Evolutionary conservation across 1,284 basidiomycete species (phyloP).

Genomic region (Ustilago vetiveriae): DNA sequence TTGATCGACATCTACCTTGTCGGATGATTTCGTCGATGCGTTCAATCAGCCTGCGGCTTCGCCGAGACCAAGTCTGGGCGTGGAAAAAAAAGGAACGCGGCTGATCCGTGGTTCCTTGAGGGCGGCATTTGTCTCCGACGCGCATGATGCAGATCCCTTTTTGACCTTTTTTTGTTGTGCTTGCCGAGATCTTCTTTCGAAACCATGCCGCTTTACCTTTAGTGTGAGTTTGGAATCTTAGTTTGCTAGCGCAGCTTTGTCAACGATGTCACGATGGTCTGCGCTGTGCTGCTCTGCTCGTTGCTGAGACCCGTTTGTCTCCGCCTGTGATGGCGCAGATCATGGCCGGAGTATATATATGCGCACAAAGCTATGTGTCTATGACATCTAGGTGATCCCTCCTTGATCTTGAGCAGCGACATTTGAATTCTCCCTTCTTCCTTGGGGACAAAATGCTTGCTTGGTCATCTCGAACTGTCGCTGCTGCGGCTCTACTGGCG

Average conservation of each 20-base stretch:
- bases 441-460: constrained; percentile 13
- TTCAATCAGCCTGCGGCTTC: too few species aligned
- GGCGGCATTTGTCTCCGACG: constrained; percentile 15
- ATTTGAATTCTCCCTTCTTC: neutral
- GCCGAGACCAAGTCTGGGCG: too few species aligned
- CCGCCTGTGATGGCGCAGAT: too few species aligned
- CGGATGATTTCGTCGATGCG: too few species aligned
- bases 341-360: neutral
- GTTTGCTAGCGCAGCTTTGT: neutral
- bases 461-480: constrained; percentile 9
- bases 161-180: neutral
- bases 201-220: too few species aligned
- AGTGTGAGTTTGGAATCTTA: too few species aligned
- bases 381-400: neutral
- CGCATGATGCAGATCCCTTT: constrained; percentile 25
- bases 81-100: too few species aligned
- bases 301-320: too few species aligned
- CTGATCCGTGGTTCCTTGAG: too few species aligned
- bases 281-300: too few species aligned
- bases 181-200: neutral
- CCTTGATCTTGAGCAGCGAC: neutral
- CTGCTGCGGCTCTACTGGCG: neutral
- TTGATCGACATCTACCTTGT: too few species aligned
- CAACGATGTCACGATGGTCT: too few species aligned
- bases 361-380: neutral